Conservation (phyloP, 768 basidiomycete genomes). For the Amanita rubescens region DNA sequence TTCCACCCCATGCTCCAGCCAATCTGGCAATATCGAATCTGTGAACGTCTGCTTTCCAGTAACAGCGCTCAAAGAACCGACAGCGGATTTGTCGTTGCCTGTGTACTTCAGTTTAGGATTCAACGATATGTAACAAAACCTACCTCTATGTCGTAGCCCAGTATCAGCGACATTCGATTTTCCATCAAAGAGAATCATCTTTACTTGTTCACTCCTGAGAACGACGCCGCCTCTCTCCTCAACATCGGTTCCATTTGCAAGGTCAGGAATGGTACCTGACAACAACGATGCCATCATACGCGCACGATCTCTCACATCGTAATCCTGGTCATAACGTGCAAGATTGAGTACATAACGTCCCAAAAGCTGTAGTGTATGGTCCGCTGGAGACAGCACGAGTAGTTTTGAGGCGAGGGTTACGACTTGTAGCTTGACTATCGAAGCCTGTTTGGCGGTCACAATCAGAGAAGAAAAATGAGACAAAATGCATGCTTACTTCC, state of each 20-base stretch:
- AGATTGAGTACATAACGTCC: constrained; percentile 71
- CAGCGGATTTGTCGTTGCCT: constrained; percentile 33
- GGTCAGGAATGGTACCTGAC: constrained; percentile 34
- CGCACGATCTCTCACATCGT: constrained; percentile 87
- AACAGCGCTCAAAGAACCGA: constrained; percentile 65
- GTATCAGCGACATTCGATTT: constrained; percentile 45
- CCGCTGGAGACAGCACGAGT: constrained; percentile 55
- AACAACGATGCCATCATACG: constrained; percentile 73
- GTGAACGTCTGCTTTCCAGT: constrained; percentile 46
- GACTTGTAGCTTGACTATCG: constrained; percentile 74
- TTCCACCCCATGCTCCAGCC: constrained; percentile 85
- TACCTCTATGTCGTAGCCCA: constrained; percentile 28
- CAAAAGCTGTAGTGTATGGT: constrained; percentile 44
- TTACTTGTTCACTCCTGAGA: constrained; percentile 76
- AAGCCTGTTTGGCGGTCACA: constrained; percentile 30
- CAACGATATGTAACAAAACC: background rate
- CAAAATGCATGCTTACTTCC: constrained; percentile 45
- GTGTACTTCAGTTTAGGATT: constrained; percentile 7
- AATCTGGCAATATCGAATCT: constrained; percentile 63
- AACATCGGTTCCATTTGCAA: constrained; percentile 25
- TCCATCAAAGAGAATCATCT: constrained; percentile 70
- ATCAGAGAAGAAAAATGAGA: background rate
- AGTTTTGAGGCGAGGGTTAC: constrained; percentile 86
- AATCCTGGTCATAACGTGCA: constrained; percentile 82
- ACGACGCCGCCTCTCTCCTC: constrained; percentile 66